A percentile compares a stretch with the other conserved stretches of the same genome.
These are phyloP conservation scores for Starmerella kuoi DNA, from an alignment of 805 yeast genomes.

Conservation along the genomic window DNA sequence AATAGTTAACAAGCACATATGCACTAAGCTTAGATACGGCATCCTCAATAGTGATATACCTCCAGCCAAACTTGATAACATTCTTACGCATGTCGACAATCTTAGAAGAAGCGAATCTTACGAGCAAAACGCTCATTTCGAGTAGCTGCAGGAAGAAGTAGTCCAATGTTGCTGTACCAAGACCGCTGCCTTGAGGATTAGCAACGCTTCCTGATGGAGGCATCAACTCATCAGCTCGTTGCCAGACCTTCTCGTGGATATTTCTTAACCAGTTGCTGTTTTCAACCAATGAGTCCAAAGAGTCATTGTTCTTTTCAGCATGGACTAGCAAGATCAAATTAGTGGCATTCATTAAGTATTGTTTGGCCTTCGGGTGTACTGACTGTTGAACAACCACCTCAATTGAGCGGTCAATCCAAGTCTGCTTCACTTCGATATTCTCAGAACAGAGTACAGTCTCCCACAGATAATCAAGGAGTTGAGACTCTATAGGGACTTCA, in stretches of 20 bases:
- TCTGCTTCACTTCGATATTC: slow-evolving; percentile 1
- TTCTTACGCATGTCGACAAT: slow-evolving; percentile 61
- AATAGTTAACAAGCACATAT: slow-evolving; percentile 73
- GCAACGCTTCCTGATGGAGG: slow-evolving; percentile 26
- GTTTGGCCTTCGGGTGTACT: slow-evolving; percentile 9
- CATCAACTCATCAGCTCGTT: slow-evolving; percentile 42
- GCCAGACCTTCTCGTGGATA: slow-evolving; percentile 63
- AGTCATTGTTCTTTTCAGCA: slow-evolving; percentile 37
- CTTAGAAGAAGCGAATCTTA: slow-evolving; percentile 51
- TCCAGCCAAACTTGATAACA: slow-evolving; percentile 89
- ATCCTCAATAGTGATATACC: slow-evolving; percentile 79
- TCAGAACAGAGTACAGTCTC: background rate
- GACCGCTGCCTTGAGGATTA: slow-evolving; percentile 15
- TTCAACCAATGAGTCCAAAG: slow-evolving; percentile 36
- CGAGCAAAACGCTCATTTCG: slow-evolving; percentile 66
- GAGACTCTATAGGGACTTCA: slow-evolving; percentile 1
- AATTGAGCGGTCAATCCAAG: slow-evolving; percentile 10
- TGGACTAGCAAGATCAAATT: slow-evolving; percentile 57
- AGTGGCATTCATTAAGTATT: slow-evolving; percentile 31
- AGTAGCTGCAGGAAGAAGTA: slow-evolving; percentile 62
- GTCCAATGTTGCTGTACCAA: slow-evolving; percentile 39
- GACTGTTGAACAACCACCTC: slow-evolving; percentile 2
- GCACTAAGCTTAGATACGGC: slow-evolving; percentile 83
- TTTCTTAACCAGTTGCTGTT: slow-evolving; percentile 47
- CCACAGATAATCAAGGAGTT: slow-evolving; percentile 9